Evolutionary conservation across 2,329 filamentous ascomycete species (phyloP), one percentile per base, ranked within the genome.

Genomic region (Chalaropsis thielavioides): DNA sequence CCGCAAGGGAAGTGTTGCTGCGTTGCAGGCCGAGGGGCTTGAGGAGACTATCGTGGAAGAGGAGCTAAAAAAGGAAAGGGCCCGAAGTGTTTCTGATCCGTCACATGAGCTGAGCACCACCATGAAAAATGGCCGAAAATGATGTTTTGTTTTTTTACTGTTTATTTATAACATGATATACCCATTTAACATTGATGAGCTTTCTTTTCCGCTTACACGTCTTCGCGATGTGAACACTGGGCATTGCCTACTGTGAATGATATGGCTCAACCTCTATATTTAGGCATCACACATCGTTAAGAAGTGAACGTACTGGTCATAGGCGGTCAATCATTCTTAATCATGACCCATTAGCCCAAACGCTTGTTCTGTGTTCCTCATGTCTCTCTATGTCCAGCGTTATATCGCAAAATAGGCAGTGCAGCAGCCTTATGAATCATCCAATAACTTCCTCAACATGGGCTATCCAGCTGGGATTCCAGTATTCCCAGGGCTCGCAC

Each of bases 401-500:
- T 19, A 15, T 13, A 58, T 17, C 54, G n/a, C 11, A 60, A 49
- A 35, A 46, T 19, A 4, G 7, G 41, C 4, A 31, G 35, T 43
- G n/a, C 46, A 58, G n/a, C 19, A 10, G 19, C 19, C 2, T 35
- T 31, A 44, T 43, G 22, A 44, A 17, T 49, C 19, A 64, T 63
- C 41, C 31, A 51, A 27, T 46, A 60, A 35, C n/a, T 13, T 65
- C 31, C 38, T 31, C 43, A 1, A 38, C 62, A 63, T 79, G 78
- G 1, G 79, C 73, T 79, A 92, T 89, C 68, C 88, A 89, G 0
- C 86, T 85, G 0, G 89, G 89, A 67, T 85, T 89, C 94, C 94
- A 99, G 71, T 96, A 99, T 75, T 97, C 92, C 74, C 86, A 91
- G 31, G 68, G 68, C 76, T 97, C 92, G 19, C 73, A 74, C 76